A percentile compares a stretch with the other conserved stretches of the same genome.
These are phyloP conservation scores for Perilla frutescens DNA, from an alignment of 257 asterid genomes.

Conservation along the genomic window DNA sequence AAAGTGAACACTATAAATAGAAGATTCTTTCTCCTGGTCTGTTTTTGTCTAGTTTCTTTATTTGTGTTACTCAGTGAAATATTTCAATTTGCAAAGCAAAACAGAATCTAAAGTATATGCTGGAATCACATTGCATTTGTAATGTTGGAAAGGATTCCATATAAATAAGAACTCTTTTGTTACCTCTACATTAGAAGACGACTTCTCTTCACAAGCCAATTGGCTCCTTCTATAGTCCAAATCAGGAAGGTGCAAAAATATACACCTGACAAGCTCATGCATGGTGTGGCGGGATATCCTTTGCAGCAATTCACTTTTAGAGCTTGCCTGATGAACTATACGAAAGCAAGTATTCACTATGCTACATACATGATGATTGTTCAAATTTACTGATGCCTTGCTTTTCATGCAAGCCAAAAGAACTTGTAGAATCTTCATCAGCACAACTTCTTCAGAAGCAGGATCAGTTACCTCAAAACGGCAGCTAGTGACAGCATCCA, in stretches of 20 bases:
- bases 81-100: conserved; percentile 18
- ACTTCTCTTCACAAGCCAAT: conserved; percentile 42
- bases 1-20: not conserved
- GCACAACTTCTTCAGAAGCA: conserved; percentile 95
- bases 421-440: conserved; percentile 97
- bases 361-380: conserved; percentile 89
- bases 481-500: conserved; percentile 97
- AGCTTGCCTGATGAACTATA: conserved; percentile 92
- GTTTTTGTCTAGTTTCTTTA: conserved; percentile 9
- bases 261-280: conserved; percentile 91
- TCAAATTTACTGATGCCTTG: conserved; percentile 73
- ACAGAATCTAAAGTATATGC: conserved; percentile 13
- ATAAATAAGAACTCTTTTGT: conserved; percentile 19
- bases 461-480: conserved; percentile 99
- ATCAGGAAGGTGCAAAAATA: conserved; percentile 75
- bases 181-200: conserved; percentile 58
- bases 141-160: conserved; percentile 12
- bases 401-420: conserved; percentile 97
- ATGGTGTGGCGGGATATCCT: conserved; percentile 92
- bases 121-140: conserved; percentile 15
- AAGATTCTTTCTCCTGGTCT: conserved; percentile 2
- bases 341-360: conserved; percentile 90
- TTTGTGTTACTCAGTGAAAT: not conserved
- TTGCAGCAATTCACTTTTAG: conserved; percentile 86
- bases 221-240: conserved; percentile 42